Base-by-base conservation (phyloP, 306 rosid species). In the Citrullus mucosospermus region DNA sequence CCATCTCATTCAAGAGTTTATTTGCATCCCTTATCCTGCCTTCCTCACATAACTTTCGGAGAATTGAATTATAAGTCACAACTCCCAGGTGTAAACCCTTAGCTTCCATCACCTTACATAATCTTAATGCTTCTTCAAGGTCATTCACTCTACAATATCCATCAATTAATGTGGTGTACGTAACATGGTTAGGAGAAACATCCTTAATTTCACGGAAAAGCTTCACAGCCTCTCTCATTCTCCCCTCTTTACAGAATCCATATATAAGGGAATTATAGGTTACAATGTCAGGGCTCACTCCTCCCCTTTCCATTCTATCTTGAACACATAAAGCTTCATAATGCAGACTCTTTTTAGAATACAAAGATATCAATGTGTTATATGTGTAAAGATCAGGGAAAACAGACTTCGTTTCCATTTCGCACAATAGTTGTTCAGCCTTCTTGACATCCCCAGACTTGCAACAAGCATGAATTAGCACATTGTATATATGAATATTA, bases 21-120 rank as follows among this genome's bases (percentile, higher is more conserved):
- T 94, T 92, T 4, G 93, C 95, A 81, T 88, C 96, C 80, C 91
- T 88, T 75, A 94, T 88, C 88, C 89, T 90, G 65, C 97, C 96
- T 76, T 94, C 93, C 41, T 85, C 83, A 65, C 96, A 92, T 67
- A 92, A 79, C 86, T 89, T 88, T 38, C 93, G 90, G 50, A 92
- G 85, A 86, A 92, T 84, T 53, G 98, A 88, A 84, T 94, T 94
- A 73, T 89, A 92, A 39, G 95, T 89, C 77, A 84, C 96, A 77
- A 87, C 95, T 75, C 97, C 96, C 6, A 89, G 92, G 86, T 79
- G 84, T 86, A 94, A 38, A 39, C 90, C 97, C 79, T 83, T 88
- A 62, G 87, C 91, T 83, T 83, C 90, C 97, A 92, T 92, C 80
- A 85, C 79, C 76, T 86, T 84, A 4, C 86, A 77, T 84, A 90